Evolutionary conservation across 2,329 filamentous ascomycete species (phyloP).

Genomic region (Coniochaeta pulveracea): DNA sequence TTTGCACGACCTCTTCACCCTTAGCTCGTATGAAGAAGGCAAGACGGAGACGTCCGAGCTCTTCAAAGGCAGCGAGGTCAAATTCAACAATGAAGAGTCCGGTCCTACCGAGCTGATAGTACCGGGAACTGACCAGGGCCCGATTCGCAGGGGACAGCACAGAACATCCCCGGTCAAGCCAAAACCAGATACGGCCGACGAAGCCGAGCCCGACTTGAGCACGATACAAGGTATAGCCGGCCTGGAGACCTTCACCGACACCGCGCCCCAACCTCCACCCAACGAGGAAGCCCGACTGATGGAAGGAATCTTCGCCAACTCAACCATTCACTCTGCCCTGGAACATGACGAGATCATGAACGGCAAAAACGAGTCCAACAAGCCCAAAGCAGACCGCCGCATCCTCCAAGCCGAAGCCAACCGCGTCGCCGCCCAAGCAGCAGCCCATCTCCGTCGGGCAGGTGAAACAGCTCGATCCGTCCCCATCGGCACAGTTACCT

Average conservation of each 20-base stretch:
- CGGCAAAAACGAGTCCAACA: conserved; percentile 46
- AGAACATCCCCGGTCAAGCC: neutral
- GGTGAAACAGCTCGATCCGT: conserved; percentile 60
- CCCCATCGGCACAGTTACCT: conserved; percentile 79
- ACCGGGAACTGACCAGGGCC: conserved; percentile 15
- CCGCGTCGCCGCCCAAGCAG: conserved; percentile 66
- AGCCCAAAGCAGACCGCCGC: conserved; percentile 60
- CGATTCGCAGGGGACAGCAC: conserved; percentile 5
- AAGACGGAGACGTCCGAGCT: conserved; percentile 75
- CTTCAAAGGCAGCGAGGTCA: conserved; percentile 77
- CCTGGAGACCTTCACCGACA: conserved; percentile 51
- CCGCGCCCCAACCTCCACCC: conserved; percentile 26
- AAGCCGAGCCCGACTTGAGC: conserved; percentile 5
- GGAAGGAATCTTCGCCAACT: conserved; percentile 77
- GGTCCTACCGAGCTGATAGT: conserved; percentile 15
- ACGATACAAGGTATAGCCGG: conserved; percentile 43
- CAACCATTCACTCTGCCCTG: conserved; percentile 79
- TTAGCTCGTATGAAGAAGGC: conserved; percentile 55
- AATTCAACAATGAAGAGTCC: conserved; percentile 35
- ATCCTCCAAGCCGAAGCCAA: conserved; percentile 77
- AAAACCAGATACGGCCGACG: neutral
- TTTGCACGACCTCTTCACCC: conserved; percentile 81
- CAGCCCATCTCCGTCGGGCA: conserved; percentile 61
- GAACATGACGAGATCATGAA: conserved; percentile 89
- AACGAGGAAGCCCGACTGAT: conserved; percentile 68